Conservation (phyloP, 345 rosid species). For the Capsella bursapastoris region DNA sequence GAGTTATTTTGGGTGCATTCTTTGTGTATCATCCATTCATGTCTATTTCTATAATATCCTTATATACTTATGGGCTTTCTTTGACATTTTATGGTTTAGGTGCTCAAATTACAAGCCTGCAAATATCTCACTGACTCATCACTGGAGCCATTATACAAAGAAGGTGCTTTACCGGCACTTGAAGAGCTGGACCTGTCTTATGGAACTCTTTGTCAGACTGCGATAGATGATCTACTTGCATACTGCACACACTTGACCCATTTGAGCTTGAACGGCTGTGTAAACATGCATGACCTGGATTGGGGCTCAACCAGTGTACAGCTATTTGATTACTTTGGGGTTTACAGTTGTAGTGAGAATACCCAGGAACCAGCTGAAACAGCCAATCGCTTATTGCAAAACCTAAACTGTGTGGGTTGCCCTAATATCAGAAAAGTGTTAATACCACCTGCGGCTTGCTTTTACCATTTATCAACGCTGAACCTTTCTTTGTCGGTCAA, state of each 20-base stretch:
- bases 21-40: conserved; percentile 17
- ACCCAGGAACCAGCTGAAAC: conserved; percentile 49
- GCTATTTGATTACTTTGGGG: conserved; percentile 47
- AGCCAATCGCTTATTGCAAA: conserved; percentile 78
- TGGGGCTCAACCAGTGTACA: conserved; percentile 70
- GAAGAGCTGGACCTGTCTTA: conserved; percentile 92
- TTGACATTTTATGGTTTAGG: conserved; percentile 50
- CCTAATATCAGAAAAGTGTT: conserved; percentile 84
- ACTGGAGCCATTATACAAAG: conserved; percentile 90
- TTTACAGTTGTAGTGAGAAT: conserved; percentile 40
- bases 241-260: conserved; percentile 91
- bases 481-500: conserved; percentile 85
- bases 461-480: conserved; percentile 73
- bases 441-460: conserved; percentile 80
- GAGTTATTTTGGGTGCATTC: conserved; percentile 3
- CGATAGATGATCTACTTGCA: conserved; percentile 95
- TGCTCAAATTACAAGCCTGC: conserved; percentile 95
- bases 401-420: conserved; percentile 95
- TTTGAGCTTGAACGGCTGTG: conserved; percentile 92
- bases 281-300: conserved; percentile 91
- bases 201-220: conserved; percentile 87
- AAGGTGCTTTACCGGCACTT: conserved; percentile 77
- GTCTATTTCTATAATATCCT: background rate
- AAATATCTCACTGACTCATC: conserved; percentile 87
- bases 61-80: conserved; percentile 5